Evolutionary conservation across 805 yeast genomes (phyloP).

Genomic region (Candida sphagnicola): DNA sequence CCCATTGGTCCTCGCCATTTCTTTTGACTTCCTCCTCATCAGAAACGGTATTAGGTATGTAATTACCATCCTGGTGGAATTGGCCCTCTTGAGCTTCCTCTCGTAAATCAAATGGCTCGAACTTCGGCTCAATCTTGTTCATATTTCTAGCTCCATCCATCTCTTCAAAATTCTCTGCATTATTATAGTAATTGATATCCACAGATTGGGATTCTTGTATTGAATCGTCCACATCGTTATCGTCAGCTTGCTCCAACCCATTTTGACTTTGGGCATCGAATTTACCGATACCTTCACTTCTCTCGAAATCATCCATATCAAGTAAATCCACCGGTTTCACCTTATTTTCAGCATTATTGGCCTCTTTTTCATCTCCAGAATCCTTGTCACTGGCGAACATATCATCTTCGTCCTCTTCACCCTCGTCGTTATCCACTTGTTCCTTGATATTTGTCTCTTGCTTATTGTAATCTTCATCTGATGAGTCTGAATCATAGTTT

Average conservation of each 20-base stretch:
- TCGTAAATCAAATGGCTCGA: constrained; percentile 61
- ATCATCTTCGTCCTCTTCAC: constrained; percentile 12
- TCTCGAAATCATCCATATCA: constrained; percentile 18
- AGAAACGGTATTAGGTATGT: constrained; percentile 35
- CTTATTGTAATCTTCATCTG: constrained; percentile 13
- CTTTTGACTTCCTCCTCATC: constrained; percentile 25
- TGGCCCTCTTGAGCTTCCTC: constrained; percentile 56
- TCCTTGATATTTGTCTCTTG: constrained; percentile 7
- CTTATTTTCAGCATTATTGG: constrained; percentile 38
- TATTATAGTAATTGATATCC: constrained; percentile 19
- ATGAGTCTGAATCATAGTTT: constrained; percentile 24
- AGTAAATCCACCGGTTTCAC: constrained; percentile 38
- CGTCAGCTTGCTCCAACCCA: constrained; percentile 11
- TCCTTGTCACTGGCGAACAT: constrained; percentile 16
- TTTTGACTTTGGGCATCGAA: constrained; percentile 5
- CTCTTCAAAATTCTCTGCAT: constrained; percentile 19
- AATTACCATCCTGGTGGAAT: constrained; percentile 62
- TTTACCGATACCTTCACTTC: constrained; percentile 1
- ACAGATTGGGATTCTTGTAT: constrained; percentile 9
- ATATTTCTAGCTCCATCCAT: background rate
- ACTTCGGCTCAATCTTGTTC: constrained; percentile 30
- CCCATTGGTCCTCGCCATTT: constrained; percentile 19
- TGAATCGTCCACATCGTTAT: constrained; percentile 9
- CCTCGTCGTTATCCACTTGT: constrained; percentile 4
- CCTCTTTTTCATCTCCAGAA: constrained; percentile 36